A percentile compares a stretch with the other conserved stretches of the same genome.
These are phyloP conservation scores for Pythium rishiriense DNA, from an alignment of 352 stramenopile genomes.

Conservation along the genomic window DNA sequence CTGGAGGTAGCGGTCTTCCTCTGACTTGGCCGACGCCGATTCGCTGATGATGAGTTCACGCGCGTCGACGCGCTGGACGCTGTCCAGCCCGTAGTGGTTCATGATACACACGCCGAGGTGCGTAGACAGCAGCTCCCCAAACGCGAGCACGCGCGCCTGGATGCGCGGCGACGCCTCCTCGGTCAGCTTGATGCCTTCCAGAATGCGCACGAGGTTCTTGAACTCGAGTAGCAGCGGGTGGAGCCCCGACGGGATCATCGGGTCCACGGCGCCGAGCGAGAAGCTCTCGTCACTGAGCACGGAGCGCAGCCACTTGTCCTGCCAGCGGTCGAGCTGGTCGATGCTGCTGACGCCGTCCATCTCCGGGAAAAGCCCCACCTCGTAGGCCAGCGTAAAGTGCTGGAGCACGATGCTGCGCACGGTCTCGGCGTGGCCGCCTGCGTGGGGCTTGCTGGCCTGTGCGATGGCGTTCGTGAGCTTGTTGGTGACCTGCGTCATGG, in stretches of 20 bases:
- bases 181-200: constrained; percentile 86
- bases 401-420: constrained; percentile 57
- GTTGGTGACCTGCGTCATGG: constrained; percentile 87
- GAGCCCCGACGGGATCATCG: constrained; percentile 42
- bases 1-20: constrained; percentile 78
- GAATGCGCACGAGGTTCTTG: constrained; percentile 74
- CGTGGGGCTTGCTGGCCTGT: constrained; percentile 33
- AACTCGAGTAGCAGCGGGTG: constrained; percentile 78
- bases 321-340: constrained; percentile 56
- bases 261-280: constrained; percentile 42
- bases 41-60: constrained; percentile 72
- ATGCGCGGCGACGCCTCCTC: constrained; percentile 86
- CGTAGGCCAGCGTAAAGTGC: constrained; percentile 73
- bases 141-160: constrained; percentile 79
- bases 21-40: constrained; percentile 59
- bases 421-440: constrained; percentile 40
- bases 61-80: constrained; percentile 75
- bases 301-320: constrained; percentile 59
- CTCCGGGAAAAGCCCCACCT: constrained; percentile 56
- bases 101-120: constrained; percentile 82
- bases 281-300: constrained; percentile 58
- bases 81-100: constrained; percentile 47
- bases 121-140: constrained; percentile 86
- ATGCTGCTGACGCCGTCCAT: constrained; percentile 37
- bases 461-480: constrained; percentile 68